A percentile compares a stretch with the other conserved stretches of the same genome.
Conservation (phyloP, 1,284 basidiomycete genomes). For the Afroboletus lepidellus region DNA sequence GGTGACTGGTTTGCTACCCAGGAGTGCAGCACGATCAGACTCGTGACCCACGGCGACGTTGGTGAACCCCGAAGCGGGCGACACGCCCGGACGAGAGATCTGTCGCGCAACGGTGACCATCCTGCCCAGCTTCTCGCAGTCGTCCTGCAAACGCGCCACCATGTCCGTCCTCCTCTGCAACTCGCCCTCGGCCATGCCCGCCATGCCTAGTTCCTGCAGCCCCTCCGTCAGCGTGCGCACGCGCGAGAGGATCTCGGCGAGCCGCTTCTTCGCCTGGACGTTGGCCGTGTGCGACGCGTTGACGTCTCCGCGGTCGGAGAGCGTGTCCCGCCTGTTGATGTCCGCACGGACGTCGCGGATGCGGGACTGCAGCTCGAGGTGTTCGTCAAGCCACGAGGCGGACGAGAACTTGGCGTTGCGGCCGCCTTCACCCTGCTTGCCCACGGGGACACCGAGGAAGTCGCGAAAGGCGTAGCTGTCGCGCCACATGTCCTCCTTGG, state of each 20-base stretch:
- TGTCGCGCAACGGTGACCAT: slow-evolving; percentile 74
- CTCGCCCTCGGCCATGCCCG: slow-evolving; percentile 81
- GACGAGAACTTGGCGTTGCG: slow-evolving; percentile 57
- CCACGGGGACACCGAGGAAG: slow-evolving; percentile 82
- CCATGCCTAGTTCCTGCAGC: slow-evolving; percentile 60
- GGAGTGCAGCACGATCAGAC: slow-evolving; percentile 63
- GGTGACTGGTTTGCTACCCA: slow-evolving; percentile 54
- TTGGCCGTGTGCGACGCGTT: slow-evolving; percentile 75
- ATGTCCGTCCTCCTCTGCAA: slow-evolving; percentile 80
- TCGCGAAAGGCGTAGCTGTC: slow-evolving; percentile 77
- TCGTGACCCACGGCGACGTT: slow-evolving; percentile 46
- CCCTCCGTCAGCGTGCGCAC: slow-evolving; percentile 72
- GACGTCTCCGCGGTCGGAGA: slow-evolving; percentile 73
- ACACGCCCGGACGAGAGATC: slow-evolving; percentile 39
- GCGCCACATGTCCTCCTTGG: slow-evolving; percentile 82
- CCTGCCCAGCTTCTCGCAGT: slow-evolving; percentile 79
- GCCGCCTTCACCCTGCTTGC: slow-evolving; percentile 44
- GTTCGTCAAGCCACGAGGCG: slow-evolving; percentile 83
- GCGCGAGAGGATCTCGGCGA: slow-evolving; percentile 71
- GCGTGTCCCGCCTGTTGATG: slow-evolving; percentile 83
- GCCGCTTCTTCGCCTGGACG: slow-evolving; percentile 79
- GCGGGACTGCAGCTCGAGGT: slow-evolving; percentile 69
- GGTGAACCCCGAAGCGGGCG: slow-evolving; percentile 20
- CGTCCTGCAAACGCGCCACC: slow-evolving; percentile 79
- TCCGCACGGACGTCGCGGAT: slow-evolving; percentile 80